Evolutionary conservation across 768 basidiomycete species (phyloP).

Genomic region (Russula vinacea): DNA sequence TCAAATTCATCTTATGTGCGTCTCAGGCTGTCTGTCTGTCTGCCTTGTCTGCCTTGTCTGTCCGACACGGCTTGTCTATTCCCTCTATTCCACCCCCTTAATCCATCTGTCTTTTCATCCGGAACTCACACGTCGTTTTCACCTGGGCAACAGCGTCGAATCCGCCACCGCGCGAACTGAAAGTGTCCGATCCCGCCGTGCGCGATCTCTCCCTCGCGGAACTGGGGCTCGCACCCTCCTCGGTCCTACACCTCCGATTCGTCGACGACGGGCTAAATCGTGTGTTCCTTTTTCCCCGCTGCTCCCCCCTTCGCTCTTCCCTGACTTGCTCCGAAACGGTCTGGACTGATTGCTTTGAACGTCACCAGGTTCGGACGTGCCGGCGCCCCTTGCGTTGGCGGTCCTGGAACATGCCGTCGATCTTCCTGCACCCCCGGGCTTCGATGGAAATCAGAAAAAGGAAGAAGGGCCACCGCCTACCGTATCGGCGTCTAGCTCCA

Average conservation of each 20-base stretch:
- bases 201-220: constrained; percentile 65
- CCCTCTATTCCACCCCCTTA: not conserved
- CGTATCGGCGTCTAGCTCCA: constrained; percentile 10
- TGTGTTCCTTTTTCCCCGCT: constrained; percentile 36
- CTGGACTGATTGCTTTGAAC: constrained; percentile 2
- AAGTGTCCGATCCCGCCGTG: constrained; percentile 72
- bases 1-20: constrained; percentile 83
- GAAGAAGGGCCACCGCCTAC: constrained; percentile 5
- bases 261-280: constrained; percentile 69
- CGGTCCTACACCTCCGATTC: constrained; percentile 73
- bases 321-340: not conserved
- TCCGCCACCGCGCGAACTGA: constrained; percentile 80
- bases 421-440: constrained; percentile 56
- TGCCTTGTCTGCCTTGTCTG: too few relatives aligned
- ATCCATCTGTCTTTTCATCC: not conserved
- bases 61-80: not conserved
- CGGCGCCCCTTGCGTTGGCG: constrained; percentile 61
- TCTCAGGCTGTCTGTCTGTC: constrained; percentile 20
- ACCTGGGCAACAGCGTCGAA: constrained; percentile 56
- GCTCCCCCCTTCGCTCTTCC: not conserved
- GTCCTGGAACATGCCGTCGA: constrained; percentile 61
- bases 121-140: not conserved
- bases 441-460: constrained; percentile 34
- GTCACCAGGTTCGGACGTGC: constrained; percentile 47
- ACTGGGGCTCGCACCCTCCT: constrained; percentile 75